Evolutionary conservation across 2,329 filamentous ascomycete genomes (phyloP).

Genomic region (Trichoderma sp.): DNA sequence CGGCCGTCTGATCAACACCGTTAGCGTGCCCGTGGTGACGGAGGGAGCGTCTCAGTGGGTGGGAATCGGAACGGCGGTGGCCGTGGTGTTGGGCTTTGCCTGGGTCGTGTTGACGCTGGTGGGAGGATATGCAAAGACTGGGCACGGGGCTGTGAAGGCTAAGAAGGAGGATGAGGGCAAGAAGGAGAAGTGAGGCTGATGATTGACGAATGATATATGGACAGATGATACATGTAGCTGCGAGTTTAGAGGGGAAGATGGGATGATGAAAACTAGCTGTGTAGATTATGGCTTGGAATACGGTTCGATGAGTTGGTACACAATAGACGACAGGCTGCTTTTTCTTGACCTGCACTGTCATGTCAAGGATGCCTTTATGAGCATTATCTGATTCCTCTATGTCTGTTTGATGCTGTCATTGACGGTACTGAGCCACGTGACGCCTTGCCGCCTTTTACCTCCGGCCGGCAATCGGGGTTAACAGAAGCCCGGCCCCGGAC

Average conservation of each 20-base stretch:
- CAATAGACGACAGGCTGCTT: conserved; percentile 5
- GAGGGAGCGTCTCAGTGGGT: conserved; percentile 53
- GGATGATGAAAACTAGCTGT: neutral
- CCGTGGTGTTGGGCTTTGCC: conserved; percentile 65
- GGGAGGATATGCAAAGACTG: conserved; percentile 24
- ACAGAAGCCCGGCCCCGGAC: conserved; percentile 3
- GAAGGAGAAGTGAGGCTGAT: conserved; percentile 32
- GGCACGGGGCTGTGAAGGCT: conserved; percentile 14
- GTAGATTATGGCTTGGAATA: neutral
- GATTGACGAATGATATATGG: neutral
- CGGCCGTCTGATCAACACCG: conserved; percentile 52
- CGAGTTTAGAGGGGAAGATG: neutral
- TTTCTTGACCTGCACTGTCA: too few species aligned
- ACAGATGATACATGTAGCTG: neutral
- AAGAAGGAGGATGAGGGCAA: conserved; percentile 28
- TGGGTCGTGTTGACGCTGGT: conserved; percentile 68
- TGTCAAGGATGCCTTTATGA: too few species aligned
- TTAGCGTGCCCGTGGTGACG: conserved; percentile 68
- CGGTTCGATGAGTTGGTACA: neutral
- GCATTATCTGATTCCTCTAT: too few species aligned
- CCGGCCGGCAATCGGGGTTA: conserved; percentile 21
- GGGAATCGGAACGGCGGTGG: conserved; percentile 58
- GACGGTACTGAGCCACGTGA: conserved; percentile 7
- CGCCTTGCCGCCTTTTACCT: neutral
- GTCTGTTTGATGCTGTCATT: neutral